These are phyloP conservation scores for Millerago galiae DNA, from an alignment of 805 yeast genomes.

Conservation along the genomic window DNA sequence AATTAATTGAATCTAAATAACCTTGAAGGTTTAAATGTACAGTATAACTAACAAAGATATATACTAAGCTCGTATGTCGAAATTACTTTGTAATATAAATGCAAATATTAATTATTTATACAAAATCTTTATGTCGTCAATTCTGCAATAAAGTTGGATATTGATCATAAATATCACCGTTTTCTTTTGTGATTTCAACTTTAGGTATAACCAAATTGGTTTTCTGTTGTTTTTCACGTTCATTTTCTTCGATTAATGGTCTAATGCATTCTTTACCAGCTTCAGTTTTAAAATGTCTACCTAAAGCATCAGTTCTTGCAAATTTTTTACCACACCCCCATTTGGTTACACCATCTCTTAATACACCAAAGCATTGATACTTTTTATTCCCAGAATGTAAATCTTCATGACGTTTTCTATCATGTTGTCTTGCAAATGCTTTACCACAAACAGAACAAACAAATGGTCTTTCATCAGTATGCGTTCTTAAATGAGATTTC, in stretches of 20 bases:
- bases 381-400: conserved; percentile 72
- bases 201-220: conserved; percentile 5
- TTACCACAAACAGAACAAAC: conserved; percentile 70
- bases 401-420: conserved; percentile 68
- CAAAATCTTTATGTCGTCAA: background rate
- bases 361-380: conserved; percentile 61
- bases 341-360: conserved; percentile 42
- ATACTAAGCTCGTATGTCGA: too few species aligned
- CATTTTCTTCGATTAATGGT: conserved; percentile 58
- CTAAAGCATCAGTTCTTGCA: conserved; percentile 74
- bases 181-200: conserved; percentile 1
- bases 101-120: background rate
- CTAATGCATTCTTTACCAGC: conserved; percentile 68
- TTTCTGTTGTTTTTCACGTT: conserved; percentile 15
- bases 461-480: conserved; percentile 77
- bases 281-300: conserved; percentile 75
- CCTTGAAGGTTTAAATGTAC: too few species aligned
- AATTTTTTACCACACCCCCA: conserved; percentile 84
- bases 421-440: conserved; percentile 78
- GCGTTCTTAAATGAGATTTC: conserved; percentile 87
- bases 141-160: conserved; percentile 11
- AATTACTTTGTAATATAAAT: background rate
- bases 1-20: too few species aligned
- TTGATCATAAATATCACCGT: conserved; percentile 10
- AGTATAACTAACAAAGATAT: too few species aligned